Evolutionary conservation across 2,329 filamentous ascomycete species (phyloP).

Genomic region (Aspergillus terreus): DNA sequence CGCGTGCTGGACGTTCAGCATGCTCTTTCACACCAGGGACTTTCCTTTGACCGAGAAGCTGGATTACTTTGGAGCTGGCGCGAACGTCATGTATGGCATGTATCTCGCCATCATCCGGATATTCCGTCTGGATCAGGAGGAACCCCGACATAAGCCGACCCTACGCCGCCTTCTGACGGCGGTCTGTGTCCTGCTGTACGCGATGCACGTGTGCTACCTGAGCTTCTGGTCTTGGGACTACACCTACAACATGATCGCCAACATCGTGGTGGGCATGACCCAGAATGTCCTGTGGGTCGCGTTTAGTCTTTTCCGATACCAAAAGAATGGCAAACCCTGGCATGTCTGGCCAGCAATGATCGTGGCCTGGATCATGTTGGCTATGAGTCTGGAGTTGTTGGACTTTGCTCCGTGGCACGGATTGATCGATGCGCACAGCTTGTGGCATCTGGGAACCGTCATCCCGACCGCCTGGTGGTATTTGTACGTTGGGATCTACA

Average conservation of each 20-base stretch:
- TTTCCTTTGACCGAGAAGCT: slow-evolving; percentile 83
- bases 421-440: slow-evolving; percentile 83
- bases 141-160: slow-evolving; percentile 45
- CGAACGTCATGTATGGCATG: slow-evolving; percentile 82
- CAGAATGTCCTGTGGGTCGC: slow-evolving; percentile 82
- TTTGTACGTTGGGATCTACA: slow-evolving; percentile 61
- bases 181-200: slow-evolving; percentile 68
- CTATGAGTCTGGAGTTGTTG: slow-evolving; percentile 92
- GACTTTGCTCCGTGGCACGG: slow-evolving; percentile 86
- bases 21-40: slow-evolving; percentile 89
- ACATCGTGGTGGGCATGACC: slow-evolving; percentile 74
- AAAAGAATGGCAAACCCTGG: slow-evolving; percentile 66
- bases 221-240: slow-evolving; percentile 90
- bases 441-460: slow-evolving; percentile 96
- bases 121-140: slow-evolving; percentile 69
- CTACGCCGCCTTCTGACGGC: slow-evolving; percentile 71
- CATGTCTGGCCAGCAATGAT: slow-evolving; percentile 85
- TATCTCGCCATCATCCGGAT: slow-evolving; percentile 81
- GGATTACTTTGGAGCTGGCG: slow-evolving; percentile 93
- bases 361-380: slow-evolving; percentile 85
- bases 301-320: slow-evolving; percentile 74
- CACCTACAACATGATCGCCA: slow-evolving; percentile 96
- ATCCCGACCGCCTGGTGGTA: slow-evolving; percentile 88
- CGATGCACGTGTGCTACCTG: slow-evolving; percentile 75
- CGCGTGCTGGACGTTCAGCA: slow-evolving; percentile 80